These are phyloP conservation scores for Coniochaeta prunicola DNA, from an alignment of 2,329 filamentous ascomycete species.

Conservation along the genomic window DNA sequence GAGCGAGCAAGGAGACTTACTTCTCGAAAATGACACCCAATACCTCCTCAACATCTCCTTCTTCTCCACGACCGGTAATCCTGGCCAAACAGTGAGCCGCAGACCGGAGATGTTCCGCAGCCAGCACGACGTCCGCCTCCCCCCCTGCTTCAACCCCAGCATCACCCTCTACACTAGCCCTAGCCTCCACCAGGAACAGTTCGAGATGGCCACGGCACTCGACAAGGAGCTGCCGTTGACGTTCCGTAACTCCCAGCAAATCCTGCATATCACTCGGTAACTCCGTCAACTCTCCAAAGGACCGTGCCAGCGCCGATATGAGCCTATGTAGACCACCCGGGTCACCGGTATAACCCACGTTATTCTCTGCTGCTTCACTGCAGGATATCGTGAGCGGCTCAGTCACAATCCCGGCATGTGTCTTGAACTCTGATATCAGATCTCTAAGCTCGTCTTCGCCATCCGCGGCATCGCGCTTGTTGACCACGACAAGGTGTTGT, in stretches of 20 bases:
- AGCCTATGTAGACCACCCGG: constrained; percentile 63
- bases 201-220: constrained; percentile 66
- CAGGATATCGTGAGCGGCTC: constrained; percentile 64
- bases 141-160: constrained; percentile 2
- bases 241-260: constrained; percentile 81
- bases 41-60: constrained; percentile 89
- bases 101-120: constrained; percentile 78
- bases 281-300: constrained; percentile 65
- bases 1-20: constrained; percentile 35
- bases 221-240: constrained; percentile 75
- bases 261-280: constrained; percentile 70
- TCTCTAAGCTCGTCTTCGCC: constrained; percentile 22
- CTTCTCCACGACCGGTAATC: constrained; percentile 80
- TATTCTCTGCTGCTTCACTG: constrained; percentile 41
- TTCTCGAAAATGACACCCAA: constrained; percentile 97
- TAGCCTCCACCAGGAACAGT: constrained; percentile 60
- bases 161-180: constrained; percentile 21
- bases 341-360: constrained; percentile 26
- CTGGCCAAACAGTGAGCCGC: constrained; percentile 74
- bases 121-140: constrained; percentile 78
- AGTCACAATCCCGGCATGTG: constrained; percentile 23
- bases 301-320: constrained; percentile 55
- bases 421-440: constrained; percentile 33
- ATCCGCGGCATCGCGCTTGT: constrained; percentile 50
- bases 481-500: constrained; percentile 48